Evolutionary conservation across 805 yeast genomes (phyloP), one percentile per base, ranked within the genome.

Genomic region (Pichia cephalocereana): DNA sequence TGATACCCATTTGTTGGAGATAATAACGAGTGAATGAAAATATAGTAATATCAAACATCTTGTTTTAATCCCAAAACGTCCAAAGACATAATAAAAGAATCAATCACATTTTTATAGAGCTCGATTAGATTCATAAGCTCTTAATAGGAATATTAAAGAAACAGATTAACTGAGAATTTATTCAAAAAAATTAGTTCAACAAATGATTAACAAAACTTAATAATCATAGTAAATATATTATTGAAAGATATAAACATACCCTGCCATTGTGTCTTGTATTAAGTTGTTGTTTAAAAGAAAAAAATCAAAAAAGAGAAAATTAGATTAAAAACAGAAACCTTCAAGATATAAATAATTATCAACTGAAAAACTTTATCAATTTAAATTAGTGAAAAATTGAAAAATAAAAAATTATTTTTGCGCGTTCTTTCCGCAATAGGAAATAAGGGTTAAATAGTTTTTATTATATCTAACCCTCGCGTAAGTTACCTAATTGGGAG

Each of bases 31-130:
- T 47, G 46, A 31, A 18, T 34, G 8, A 10, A 4, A 34, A 34
- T 14, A 34, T 23, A 23, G 26, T 23, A 23, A 23, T 23, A 5
- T 14, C 8, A n/a, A 28, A 12, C 48, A 48, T 37, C 64, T 60
- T 64, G 69, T 65, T 60, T 51, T 65, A 59, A 57, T 52, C 63
- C 59, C 69, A 62, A 52, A 15, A n/a, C 60, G 66, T 65, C 57
- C 49, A 52, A 48, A 32, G 32, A 18, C 41, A 39, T 45, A 31
- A 43, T 8, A 15, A 14, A 36, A 40, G 28, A 44, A 40, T 48
- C 46, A 36, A 39, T 30, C 45, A 48, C 41, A 48, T 45, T 26
- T 30, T 47, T 47, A 27, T n/a, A 43, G 51, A 50, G 53, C 49
- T 48, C 46, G 53, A 36, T 41, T 10, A 31, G 45, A 44, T 41